Base-by-base conservation (phyloP, 169 alveolate species). In the Cyclospora cayetanensis region DNA sequence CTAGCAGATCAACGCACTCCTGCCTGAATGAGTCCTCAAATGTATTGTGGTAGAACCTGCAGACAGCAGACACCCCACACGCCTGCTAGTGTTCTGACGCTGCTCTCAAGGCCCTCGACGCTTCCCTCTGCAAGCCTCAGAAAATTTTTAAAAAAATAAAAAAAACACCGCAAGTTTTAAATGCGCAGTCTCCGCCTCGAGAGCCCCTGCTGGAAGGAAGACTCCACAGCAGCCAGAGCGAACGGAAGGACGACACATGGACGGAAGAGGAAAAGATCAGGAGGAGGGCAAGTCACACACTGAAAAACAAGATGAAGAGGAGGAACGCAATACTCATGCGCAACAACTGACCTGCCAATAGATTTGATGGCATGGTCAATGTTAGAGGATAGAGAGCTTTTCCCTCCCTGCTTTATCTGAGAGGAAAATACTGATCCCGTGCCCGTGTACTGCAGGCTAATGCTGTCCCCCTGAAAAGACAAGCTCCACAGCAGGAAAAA, bases 361-460 rank as follows among this genome's bases (percentile, higher is more conserved):
- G 93, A 87, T 60, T 66, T 60, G 50, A 31, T 25, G 1, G 88
- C 83, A 41, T 80, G 94, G 5, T 60, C 88, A 1, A 63, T 1
- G 52, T 43, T 91, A 34, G 85, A 34, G 0, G 63, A 25, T 7
- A 80, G 35, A 4, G 94, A 12, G 37, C 55, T 35, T 65, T 66
- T 80, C 22, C 94, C 90, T 1, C 89, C 86, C 22, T 89, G 80
- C 65, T 41, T 27, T 43, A 91, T 55, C 46, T 50, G 74, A 35
- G 88, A 50, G 27, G 94, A 46, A 35, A 83, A 41, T 2, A 91
- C 70, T 68, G 89, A 63, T 22, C 89, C 94, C 55, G 94, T 83
- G n/a, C 94, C 94, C 25, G 92, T 91, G 82, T 91, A 91, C 80
- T 34, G 43, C 50, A 68, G 9, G 42, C 89, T 63, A 27, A 91